Conservation (phyloP, 2,329 filamentous ascomycete genomes). For the Talaromyces islandicus region DNA sequence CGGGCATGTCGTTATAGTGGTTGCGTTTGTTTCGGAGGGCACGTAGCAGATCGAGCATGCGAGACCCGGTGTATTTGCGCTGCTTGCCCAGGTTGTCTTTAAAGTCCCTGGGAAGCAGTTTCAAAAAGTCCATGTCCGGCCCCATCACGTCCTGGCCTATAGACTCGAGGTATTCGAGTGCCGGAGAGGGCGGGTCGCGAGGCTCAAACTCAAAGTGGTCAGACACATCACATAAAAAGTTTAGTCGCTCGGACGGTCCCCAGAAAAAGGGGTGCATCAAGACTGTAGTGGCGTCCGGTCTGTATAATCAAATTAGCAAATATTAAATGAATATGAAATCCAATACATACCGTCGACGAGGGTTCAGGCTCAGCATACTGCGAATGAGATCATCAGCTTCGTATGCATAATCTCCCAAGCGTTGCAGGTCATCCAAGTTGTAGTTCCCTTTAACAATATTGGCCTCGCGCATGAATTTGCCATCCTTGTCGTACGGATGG, state of each 20-base stretch:
- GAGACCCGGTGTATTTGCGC: conserved; percentile 82
- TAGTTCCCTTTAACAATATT: conserved; percentile 91
- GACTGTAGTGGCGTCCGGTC: conserved; percentile 69
- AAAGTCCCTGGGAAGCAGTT: conserved; percentile 69
- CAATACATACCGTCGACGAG: conserved; percentile 49
- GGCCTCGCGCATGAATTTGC: conserved; percentile 90
- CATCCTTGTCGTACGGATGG: conserved; percentile 91
- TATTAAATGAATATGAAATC: background rate
- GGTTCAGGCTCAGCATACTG: conserved; percentile 68
- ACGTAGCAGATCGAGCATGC: conserved; percentile 77
- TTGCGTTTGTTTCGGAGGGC: conserved; percentile 94
- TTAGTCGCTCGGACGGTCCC: conserved; percentile 78
- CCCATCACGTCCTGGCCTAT: conserved; percentile 39
- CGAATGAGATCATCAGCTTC: conserved; percentile 83
- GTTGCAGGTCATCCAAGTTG: conserved; percentile 63
- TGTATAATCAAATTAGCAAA: conserved; percentile 14
- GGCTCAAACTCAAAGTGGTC: conserved; percentile 94
- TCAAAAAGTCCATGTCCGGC: conserved; percentile 70
- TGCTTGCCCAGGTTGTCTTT: conserved; percentile 88
- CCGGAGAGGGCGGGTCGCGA: conserved; percentile 69
- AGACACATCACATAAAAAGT: conserved; percentile 92
- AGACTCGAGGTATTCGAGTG: conserved; percentile 55
- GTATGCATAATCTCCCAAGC: conserved; percentile 73
- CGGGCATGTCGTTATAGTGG: conserved; percentile 94
- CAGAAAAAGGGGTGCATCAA: conserved; percentile 97